Percentiles rank a stretch among this genome's conserved stretches.
Conservation (phyloP, 768 basidiomycete species). For the Suillus ampliporus region DNA sequence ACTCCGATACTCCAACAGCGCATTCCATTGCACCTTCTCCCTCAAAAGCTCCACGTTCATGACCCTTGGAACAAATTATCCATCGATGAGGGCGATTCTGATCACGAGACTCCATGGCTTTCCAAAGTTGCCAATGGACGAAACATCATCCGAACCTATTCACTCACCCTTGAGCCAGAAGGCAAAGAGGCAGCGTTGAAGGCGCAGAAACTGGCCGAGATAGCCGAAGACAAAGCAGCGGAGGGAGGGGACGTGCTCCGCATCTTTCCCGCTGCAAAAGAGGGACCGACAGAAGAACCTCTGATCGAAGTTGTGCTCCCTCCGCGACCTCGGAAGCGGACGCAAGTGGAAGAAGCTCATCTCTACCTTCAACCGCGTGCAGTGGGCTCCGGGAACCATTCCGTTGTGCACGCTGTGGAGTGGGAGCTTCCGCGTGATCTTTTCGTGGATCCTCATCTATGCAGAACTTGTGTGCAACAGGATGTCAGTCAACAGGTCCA, state of each 20-base stretch:
- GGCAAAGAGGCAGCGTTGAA: not conserved
- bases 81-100: constrained; percentile 10
- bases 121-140: constrained; percentile 20
- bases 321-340: constrained; percentile 28
- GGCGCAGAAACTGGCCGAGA: constrained; percentile 11
- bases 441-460: constrained; percentile 42
- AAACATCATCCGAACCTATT: constrained; percentile 39
- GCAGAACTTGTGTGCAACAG: constrained; percentile 43
- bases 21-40: constrained; percentile 42
- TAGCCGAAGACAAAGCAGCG: constrained; percentile 17
- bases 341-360: constrained; percentile 46
- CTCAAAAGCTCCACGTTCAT: constrained; percentile 48
- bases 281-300: constrained; percentile 30
- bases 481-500: constrained; percentile 31
- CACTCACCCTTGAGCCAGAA: constrained; percentile 22
- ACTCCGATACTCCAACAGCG: constrained; percentile 38
- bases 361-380: constrained; percentile 50
- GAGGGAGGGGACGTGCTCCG: constrained; percentile 23
- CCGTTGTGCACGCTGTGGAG: constrained; percentile 54
- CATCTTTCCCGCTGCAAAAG: constrained; percentile 24
- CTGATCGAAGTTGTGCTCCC: constrained; percentile 37
- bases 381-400: constrained; percentile 58
- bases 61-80: constrained; percentile 46
- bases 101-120: constrained; percentile 29
- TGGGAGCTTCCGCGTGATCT: constrained; percentile 55